Percentiles rank a stretch among this genome's conserved stretches.
Evolutionary conservation across 495 filamentous ascomycete genomes (phyloP).

Genomic region (Podospora pseudoanserina): DNA sequence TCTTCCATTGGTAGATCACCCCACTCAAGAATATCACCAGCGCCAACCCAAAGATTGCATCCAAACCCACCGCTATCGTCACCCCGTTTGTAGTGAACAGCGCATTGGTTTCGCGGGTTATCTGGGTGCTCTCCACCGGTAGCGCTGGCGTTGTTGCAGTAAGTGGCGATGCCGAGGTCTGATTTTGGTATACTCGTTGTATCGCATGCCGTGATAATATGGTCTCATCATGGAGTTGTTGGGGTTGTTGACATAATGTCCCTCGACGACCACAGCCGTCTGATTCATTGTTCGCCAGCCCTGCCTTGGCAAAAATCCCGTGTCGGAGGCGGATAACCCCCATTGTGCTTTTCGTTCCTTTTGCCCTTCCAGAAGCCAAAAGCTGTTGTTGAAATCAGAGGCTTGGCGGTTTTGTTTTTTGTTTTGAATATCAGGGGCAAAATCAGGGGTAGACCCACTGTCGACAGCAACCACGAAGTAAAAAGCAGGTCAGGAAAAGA

Average conservation of each 20-base stretch:
- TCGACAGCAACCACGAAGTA: not conserved
- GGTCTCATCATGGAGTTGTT: not conserved
- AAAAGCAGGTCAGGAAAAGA: not conserved
- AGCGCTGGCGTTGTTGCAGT: not conserved
- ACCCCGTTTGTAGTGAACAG: not conserved
- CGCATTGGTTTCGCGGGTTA: not conserved
- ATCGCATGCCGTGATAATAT: not conserved
- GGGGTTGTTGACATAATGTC: not conserved
- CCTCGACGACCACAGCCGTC: not conserved
- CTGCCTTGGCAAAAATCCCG: not conserved
- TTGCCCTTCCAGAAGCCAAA: not conserved
- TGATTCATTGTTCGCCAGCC: not conserved
- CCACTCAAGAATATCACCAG: slow-evolving; percentile 7
- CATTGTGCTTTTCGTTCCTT: not conserved
- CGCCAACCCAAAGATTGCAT: slow-evolving; percentile 5
- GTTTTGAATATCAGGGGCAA: not conserved
- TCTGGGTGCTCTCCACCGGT: not conserved
- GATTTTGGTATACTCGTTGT: not conserved
- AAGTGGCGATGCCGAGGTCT: not conserved
- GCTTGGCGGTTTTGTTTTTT: not conserved
- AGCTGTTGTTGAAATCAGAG: not conserved
- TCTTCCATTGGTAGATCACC: slow-evolving; percentile 7
- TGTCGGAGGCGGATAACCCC: not conserved
- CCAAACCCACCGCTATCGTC: slow-evolving; percentile 1
- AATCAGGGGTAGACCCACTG: not conserved